Evolutionary conservation across 179 eudicot genomes (phyloP).

Genomic region (Beta lomatogona): DNA sequence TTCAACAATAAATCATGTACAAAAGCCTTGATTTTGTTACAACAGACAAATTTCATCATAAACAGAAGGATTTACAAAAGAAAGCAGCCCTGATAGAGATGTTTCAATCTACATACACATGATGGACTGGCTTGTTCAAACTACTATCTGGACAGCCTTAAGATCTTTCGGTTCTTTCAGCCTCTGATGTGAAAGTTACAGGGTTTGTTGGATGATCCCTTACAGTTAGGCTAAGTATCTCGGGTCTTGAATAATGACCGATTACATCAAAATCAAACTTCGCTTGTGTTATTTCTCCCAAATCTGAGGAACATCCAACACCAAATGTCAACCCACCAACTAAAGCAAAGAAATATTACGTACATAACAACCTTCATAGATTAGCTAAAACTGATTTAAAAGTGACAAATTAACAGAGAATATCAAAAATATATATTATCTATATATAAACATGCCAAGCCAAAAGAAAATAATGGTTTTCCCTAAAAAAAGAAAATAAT

Average conservation of each 20-base stretch:
- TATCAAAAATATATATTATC: not conserved
- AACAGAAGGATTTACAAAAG: conserved; percentile 7
- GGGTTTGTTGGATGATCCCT: conserved; percentile 74
- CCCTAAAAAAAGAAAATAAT: no score
- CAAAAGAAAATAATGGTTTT: no score
- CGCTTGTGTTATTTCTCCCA: conserved; percentile 69
- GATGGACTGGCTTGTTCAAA: not conserved
- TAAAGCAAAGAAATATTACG: conserved; percentile 2
- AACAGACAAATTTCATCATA: not conserved
- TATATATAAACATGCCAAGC: not conserved
- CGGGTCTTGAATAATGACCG: conserved; percentile 91
- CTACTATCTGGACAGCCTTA: conserved; percentile 41
- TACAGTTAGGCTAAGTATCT: conserved; percentile 76
- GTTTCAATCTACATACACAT: conserved; percentile 21
- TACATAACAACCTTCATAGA: not conserved
- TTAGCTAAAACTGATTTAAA: not conserved
- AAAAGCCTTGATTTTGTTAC: not conserved
- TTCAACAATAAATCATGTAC: not conserved
- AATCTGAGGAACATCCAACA: conserved; percentile 23
- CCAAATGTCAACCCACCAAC: conserved; percentile 6
- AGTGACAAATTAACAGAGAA: not conserved
- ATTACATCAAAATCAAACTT: conserved; percentile 94
- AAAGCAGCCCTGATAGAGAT: not conserved
- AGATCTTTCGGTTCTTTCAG: conserved; percentile 45
- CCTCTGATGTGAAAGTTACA: conserved; percentile 63